Evolutionary conservation across 1,139 yeast genomes (phyloP), one percentile per base, ranked within the genome.

Genomic region (Suhomyces chickasaworum): DNA sequence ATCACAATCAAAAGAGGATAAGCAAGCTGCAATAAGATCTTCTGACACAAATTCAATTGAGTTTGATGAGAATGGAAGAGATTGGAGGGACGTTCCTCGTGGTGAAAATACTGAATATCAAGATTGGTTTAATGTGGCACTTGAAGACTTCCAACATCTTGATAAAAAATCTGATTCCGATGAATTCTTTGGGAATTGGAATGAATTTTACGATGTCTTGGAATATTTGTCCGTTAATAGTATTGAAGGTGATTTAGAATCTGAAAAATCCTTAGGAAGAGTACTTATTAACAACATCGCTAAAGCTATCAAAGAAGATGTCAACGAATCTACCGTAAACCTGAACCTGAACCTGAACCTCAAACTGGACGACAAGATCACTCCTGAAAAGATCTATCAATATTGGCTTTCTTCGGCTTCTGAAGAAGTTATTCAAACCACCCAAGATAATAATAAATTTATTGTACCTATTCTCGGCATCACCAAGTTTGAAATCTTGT

Each of bases 71-170:
- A 60, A 69, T 42, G 88, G 87, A 0, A 68, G 80, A 38, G 90
- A 84, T 59, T 83, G 89, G 88, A 68, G 87, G 53, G 90, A 84
- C 61, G 69, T 81, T 5, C 86, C 87, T 1, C 65, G 89, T 40
- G 87, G 81, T 2, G 68, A 65, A 2, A 84, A 84, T 56, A 61
- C 61, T 3, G 42, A 55, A 10, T 63, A 50, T 40, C 48, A 50
- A n/a, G 52, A 51, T 4, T 46, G 60, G 53, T 57, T 71, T 57
- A 31, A 62, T 9, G 52, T 55, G 5, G 46, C 53, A 21, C 49
- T 59, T 16, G 47, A 51, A 0, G 48, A 52, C 32, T 61, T 54
- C 44, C 57, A 59, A 8, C 37, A 40, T 8, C 54, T 60, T 9
- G 41, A 53, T 10, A 56, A 58, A 15, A 58, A 61, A 39, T 53